A percentile compares a stretch with the other conserved stretches of the same genome.
Evolutionary conservation across 2,329 filamentous ascomycete genomes (phyloP).

Genomic region (Sporothrix curviconia): DNA sequence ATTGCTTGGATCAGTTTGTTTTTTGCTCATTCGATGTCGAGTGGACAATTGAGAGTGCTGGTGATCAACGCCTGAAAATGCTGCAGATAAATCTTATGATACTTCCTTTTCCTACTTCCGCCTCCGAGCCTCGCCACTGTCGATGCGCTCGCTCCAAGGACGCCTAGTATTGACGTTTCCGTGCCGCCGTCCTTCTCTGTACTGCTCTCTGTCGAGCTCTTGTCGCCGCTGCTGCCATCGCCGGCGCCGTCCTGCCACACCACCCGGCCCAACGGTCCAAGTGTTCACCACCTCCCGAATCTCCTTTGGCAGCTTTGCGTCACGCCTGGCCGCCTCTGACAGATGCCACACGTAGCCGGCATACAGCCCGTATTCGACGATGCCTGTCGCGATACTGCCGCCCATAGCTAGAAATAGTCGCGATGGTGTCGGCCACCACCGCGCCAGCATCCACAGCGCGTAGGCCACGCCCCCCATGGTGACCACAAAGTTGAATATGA

Average conservation of each 20-base stretch:
- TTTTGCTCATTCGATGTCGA: too few species aligned
- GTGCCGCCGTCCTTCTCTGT: slow-evolving; percentile 20
- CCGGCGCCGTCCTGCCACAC: too few species aligned
- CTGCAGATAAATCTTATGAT: too few species aligned
- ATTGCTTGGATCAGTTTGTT: too few species aligned
- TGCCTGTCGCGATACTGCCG: slow-evolving; percentile 61
- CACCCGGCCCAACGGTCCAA: slow-evolving; percentile 58
- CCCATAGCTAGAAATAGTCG: slow-evolving; percentile 65
- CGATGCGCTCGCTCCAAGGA: not conserved
- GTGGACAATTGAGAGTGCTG: too few species aligned
- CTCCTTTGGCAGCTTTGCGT: slow-evolving; percentile 52
- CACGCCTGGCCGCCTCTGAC: slow-evolving; percentile 58
- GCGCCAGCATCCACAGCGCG: slow-evolving; percentile 70
- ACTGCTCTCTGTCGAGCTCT: not conserved
- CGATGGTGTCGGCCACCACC: slow-evolving; percentile 67
- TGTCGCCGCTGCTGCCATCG: too few species aligned
- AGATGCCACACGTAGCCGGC: slow-evolving; percentile 67
- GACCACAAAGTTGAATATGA: slow-evolving; percentile 85
- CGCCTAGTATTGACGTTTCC: not conserved
- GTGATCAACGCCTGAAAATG: too few species aligned
- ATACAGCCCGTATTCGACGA: slow-evolving; percentile 74
- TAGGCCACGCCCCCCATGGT: slow-evolving; percentile 74
- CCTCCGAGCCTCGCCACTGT: not conserved
- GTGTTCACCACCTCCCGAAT: slow-evolving; percentile 63
- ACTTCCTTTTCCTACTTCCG: not conserved